phyloP scores from a whole-genome alignment of 441 rosid genomes.

The Metrosideros polymorpha region DNA sequence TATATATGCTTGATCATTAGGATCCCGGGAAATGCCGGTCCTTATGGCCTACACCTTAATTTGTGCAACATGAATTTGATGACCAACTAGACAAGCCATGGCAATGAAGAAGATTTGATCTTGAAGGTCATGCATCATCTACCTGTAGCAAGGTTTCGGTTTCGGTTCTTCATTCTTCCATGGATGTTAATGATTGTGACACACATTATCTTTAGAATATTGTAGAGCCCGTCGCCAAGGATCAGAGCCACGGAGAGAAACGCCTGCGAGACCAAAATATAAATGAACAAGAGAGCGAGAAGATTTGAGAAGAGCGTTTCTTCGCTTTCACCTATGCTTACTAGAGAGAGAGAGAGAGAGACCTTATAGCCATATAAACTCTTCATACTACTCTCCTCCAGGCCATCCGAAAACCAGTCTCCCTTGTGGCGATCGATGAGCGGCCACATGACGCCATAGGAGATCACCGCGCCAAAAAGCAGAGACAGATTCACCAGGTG shows the following conservation, averaged over 20 bases:
- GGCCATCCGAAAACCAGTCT: constrained; percentile 50
- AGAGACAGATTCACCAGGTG: constrained; percentile 80
- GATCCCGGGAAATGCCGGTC: background rate
- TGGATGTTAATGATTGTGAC: background rate
- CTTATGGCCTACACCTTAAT: background rate
- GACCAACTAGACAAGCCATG: background rate
- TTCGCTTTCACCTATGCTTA: background rate
- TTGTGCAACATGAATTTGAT: background rate
- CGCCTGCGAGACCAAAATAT: background rate
- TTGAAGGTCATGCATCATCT: background rate
- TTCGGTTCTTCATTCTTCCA: background rate
- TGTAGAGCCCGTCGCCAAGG: constrained; percentile 12
- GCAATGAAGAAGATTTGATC: background rate
- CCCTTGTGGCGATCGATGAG: constrained; percentile 56
- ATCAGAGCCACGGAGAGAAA: constrained; percentile 6
- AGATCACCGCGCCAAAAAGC: constrained; percentile 75
- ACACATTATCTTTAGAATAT: background rate
- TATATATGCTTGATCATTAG: background rate
- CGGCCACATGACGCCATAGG: constrained; percentile 97
- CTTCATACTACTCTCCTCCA: constrained; percentile 65
- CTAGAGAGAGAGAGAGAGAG: background rate
- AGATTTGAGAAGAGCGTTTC: background rate
- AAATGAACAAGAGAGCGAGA: background rate
- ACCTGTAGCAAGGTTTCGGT: background rate
- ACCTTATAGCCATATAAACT: constrained; percentile 89